A percentile compares a stretch with the other conserved stretches of the same genome.
phyloP scores from a whole-genome alignment of 2,329 filamentous ascomycete genomes.

The Diplodia sapinea region DNA sequence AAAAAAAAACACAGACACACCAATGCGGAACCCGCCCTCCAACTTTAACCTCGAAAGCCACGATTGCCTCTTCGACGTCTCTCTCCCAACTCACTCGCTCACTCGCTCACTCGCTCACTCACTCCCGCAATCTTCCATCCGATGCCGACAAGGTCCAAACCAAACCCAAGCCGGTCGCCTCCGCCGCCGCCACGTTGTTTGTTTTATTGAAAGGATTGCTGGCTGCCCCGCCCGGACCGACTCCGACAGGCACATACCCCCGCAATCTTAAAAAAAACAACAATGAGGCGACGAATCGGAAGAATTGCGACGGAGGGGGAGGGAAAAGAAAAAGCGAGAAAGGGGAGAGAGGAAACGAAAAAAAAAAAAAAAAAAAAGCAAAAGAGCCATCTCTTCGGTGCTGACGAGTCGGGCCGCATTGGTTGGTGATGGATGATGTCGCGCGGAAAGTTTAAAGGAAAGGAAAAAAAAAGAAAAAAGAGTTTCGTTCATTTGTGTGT shows the following conservation, averaged over 20 bases:
- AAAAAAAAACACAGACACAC: too few relatives aligned
- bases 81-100: background rate
- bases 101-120: too few relatives aligned
- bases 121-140: background rate
- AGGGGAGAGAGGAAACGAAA: background rate
- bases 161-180: too few relatives aligned
- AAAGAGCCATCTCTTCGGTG: conserved; percentile 35
- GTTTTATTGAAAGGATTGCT: too few relatives aligned
- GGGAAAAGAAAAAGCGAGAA: background rate
- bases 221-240: background rate
- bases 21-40: conserved; percentile 31
- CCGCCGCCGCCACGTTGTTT: background rate
- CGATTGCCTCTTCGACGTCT: conserved; percentile 1
- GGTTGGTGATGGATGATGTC: background rate
- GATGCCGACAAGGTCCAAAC: background rate
- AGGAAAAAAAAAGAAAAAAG: background rate
- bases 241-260: background rate
- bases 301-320: background rate
- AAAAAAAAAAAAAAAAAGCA: background rate
- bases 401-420: conserved; percentile 6
- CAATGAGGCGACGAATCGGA: background rate
- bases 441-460: too few relatives aligned
- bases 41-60: conserved; percentile 45
- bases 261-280: background rate
- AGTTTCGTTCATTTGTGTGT: background rate